A percentile compares a stretch with the other conserved stretches of the same genome.
Evolutionary conservation across 164 flowering plant genomes (phyloP).

Genomic region (Stephania cephalantha): DNA sequence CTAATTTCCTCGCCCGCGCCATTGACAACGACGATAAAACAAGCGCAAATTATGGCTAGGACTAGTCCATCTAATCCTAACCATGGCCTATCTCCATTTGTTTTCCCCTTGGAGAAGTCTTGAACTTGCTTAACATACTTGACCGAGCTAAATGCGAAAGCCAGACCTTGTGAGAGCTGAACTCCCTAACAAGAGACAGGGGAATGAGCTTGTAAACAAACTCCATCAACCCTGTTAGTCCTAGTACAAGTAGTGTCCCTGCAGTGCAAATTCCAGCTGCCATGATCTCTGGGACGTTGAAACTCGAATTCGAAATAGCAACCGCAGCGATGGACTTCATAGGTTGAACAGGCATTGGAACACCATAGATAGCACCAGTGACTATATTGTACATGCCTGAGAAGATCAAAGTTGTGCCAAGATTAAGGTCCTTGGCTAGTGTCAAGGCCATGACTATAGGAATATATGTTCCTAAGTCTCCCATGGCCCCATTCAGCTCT

Average conservation of each 20-base stretch:
- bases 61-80: slow-evolving; percentile 75
- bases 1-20: slow-evolving; percentile 54
- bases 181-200: slow-evolving; percentile 74
- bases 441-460: slow-evolving; percentile 79
- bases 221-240: slow-evolving; percentile 70
- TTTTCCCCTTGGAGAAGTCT: slow-evolving; percentile 54
- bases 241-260: slow-evolving; percentile 44
- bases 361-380: slow-evolving; percentile 75
- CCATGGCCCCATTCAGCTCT: slow-evolving; percentile 84
- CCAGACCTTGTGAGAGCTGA: slow-evolving; percentile 88
- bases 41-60: slow-evolving; percentile 55
- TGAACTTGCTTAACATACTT: slow-evolving; percentile 59
- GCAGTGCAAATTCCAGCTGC: slow-evolving; percentile 78
- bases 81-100: slow-evolving; percentile 53
- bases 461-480: slow-evolving; percentile 82
- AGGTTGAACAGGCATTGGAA: slow-evolving; percentile 97
- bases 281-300: slow-evolving; percentile 74
- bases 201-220: slow-evolving; percentile 59
- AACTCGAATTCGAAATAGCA: slow-evolving; percentile 50
- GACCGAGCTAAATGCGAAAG: slow-evolving; percentile 67
- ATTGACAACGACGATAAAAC: slow-evolving; percentile 54
- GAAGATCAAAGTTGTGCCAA: slow-evolving; percentile 76
- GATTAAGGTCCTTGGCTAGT: slow-evolving; percentile 53
- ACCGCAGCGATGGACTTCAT: slow-evolving; percentile 91
- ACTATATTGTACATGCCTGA: slow-evolving; percentile 69